Evolutionary conservation across 2,329 filamentous ascomycete genomes (phyloP).

Genomic region (Neoarthrinium moseri): DNA sequence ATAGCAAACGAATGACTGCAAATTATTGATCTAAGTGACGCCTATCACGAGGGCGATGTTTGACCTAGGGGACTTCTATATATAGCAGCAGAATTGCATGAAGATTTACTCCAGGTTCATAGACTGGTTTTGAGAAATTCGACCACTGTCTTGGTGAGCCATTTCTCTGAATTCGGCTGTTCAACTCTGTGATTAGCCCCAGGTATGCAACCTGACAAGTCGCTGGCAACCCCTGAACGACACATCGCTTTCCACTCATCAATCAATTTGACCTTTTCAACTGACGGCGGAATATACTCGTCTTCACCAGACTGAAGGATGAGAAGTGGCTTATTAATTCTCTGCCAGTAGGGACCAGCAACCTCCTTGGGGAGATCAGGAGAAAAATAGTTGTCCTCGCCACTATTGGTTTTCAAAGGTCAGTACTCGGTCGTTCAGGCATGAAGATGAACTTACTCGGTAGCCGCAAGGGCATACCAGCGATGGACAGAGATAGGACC

Average conservation of each 20-base stretch:
- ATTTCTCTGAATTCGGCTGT: constrained; percentile 42
- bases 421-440: not conserved
- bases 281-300: constrained; percentile 56
- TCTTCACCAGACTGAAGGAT: constrained; percentile 67
- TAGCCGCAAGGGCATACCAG: constrained; percentile 47
- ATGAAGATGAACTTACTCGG: constrained; percentile 41
- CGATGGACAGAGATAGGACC: constrained; percentile 49
- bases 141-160: constrained; percentile 47
- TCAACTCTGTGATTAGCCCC: constrained; percentile 51
- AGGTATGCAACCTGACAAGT: constrained; percentile 52
- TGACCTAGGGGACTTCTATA: too few species aligned
- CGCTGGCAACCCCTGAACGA: constrained; percentile 41
- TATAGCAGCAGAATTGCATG: too few species aligned
- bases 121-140: constrained; percentile 45
- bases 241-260: constrained; percentile 53
- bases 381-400: constrained; percentile 61
- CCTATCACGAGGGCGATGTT: too few species aligned
- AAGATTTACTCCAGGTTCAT: too few species aligned
- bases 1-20: too few species aligned
- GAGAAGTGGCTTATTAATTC: constrained; percentile 57
- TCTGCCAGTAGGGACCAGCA: constrained; percentile 64
- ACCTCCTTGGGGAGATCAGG: constrained; percentile 42
- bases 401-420: constrained; percentile 36
- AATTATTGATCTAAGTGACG: too few species aligned
- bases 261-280: constrained; percentile 60